Evolutionary conservation across 2,329 filamentous ascomycete genomes (phyloP).

Genomic region (Furcasterigmium furcatum): DNA sequence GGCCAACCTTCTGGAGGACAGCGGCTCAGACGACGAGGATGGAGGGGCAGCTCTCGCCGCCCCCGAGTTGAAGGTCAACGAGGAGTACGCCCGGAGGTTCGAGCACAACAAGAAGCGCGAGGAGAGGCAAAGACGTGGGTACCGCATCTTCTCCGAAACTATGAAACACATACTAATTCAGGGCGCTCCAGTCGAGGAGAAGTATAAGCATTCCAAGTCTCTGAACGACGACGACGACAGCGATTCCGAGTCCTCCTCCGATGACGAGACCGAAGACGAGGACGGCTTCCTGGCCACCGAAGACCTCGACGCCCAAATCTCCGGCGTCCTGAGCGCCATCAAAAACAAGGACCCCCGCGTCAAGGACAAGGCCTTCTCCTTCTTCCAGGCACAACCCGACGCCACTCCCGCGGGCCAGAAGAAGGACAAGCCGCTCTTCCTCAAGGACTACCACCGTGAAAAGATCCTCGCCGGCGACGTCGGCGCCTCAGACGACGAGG

Average conservation of each 20-base stretch:
- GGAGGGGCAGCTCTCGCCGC: constrained; percentile 26
- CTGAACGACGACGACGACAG: constrained; percentile 44
- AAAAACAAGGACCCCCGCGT: constrained; percentile 86
- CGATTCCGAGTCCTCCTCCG: constrained; percentile 61
- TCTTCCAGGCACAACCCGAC: constrained; percentile 56
- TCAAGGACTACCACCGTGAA: constrained; percentile 89
- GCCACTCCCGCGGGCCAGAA: constrained; percentile 39
- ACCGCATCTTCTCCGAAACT: not conserved
- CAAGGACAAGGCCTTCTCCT: constrained; percentile 76
- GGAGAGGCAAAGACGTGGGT: constrained; percentile 68
- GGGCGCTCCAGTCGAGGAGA: constrained; percentile 71
- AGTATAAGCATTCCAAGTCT: constrained; percentile 54
- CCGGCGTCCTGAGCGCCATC: constrained; percentile 82
- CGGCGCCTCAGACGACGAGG: constrained; percentile 56
- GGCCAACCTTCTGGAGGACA: constrained; percentile 54
- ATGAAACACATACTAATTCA: not conserved
- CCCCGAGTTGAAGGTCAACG: constrained; percentile 73
- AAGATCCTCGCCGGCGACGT: constrained; percentile 74
- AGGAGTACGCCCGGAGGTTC: constrained; percentile 84
- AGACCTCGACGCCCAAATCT: constrained; percentile 81
- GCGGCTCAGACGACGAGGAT: constrained; percentile 45
- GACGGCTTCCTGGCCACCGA: constrained; percentile 83
- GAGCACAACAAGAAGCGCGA: constrained; percentile 98
- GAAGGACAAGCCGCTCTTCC: constrained; percentile 79
- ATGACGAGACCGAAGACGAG: constrained; percentile 85